Conservation (phyloP, 2,329 filamentous ascomycete species). For the Magnaporthiopsis poae region DNA sequence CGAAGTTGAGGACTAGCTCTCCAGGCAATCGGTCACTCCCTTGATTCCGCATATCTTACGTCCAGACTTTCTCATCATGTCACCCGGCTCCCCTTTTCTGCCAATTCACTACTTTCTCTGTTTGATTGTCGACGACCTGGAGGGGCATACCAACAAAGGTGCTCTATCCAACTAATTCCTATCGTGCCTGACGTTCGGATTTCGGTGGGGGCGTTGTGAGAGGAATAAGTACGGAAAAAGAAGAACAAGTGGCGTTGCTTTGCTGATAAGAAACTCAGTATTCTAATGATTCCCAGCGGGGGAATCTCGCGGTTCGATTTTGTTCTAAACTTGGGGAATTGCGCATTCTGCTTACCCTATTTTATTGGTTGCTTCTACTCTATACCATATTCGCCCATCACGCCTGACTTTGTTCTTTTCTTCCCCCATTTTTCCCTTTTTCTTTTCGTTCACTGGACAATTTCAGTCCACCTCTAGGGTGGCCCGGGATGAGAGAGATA, state of each 20-base stretch:
- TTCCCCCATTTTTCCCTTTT: not conserved
- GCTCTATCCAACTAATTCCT: not conserved
- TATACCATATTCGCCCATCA: not conserved
- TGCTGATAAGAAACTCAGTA: not conserved
- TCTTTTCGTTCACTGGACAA: not conserved
- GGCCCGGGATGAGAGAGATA: not conserved
- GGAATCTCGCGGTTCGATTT: not conserved
- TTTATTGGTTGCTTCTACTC: not conserved
- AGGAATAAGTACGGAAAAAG: too few species aligned
- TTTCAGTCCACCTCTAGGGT: not conserved
- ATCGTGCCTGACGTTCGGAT: not conserved
- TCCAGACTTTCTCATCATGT: too few species aligned
- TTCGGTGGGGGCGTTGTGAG: not conserved
- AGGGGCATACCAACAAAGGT: not conserved
- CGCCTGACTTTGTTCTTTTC: not conserved
- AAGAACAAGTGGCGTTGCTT: not conserved
- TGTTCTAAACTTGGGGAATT: not conserved
- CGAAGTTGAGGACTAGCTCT: not conserved
- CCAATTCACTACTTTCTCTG: not conserved
- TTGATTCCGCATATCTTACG: not conserved
- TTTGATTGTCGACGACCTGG: not conserved
- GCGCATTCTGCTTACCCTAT: not conserved
- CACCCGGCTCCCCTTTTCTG: not conserved
- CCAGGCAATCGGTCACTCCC: not conserved
- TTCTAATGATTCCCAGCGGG: not conserved